Conservation (phyloP, 768 basidiomycete species). For the Podaxis sp. region DNA sequence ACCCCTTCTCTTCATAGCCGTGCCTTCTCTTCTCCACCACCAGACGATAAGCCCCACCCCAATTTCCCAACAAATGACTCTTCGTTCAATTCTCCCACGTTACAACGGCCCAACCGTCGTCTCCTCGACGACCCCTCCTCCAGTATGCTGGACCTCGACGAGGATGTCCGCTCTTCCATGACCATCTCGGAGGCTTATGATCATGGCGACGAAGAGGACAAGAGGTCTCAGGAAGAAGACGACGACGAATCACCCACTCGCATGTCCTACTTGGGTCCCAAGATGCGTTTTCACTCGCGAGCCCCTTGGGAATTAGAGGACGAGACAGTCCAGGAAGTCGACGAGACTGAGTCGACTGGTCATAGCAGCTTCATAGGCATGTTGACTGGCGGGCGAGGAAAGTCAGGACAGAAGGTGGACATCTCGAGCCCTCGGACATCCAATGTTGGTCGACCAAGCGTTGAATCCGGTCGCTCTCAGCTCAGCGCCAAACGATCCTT, state of each 20-base stretch:
- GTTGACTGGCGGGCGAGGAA: slow-evolving; percentile 17
- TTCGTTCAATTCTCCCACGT: slow-evolving; percentile 18
- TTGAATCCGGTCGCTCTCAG: slow-evolving; percentile 56
- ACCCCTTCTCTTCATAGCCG: slow-evolving; percentile 69
- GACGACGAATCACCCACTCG: slow-evolving; percentile 42
- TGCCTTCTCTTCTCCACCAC: slow-evolving; percentile 51
- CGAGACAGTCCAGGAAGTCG: slow-evolving; percentile 38
- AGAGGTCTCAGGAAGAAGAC: slow-evolving; percentile 28
- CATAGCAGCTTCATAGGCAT: slow-evolving; percentile 23
- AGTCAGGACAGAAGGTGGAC: slow-evolving; percentile 41
- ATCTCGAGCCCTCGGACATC: slow-evolving; percentile 41
- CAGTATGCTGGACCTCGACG: slow-evolving; percentile 56
- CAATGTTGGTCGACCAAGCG: slow-evolving; percentile 49
- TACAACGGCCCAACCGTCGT: slow-evolving; percentile 27
- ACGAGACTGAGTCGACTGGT: slow-evolving; percentile 36
- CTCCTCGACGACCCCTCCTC: slow-evolving; percentile 41
- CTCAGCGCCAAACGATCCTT: slow-evolving; percentile 51
- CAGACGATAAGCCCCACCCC: slow-evolving; percentile 26
- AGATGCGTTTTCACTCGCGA: slow-evolving; percentile 75
- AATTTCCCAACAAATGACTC: slow-evolving; percentile 24
- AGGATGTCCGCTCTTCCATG: slow-evolving; percentile 39
- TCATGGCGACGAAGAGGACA: slow-evolving; percentile 22
- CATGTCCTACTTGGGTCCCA: slow-evolving; percentile 77
- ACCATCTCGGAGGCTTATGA: slow-evolving; percentile 23
- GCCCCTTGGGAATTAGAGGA: slow-evolving; percentile 79